phyloP scores from a whole-genome alignment of 768 basidiomycete genomes.

The Chiua virens region DNA sequence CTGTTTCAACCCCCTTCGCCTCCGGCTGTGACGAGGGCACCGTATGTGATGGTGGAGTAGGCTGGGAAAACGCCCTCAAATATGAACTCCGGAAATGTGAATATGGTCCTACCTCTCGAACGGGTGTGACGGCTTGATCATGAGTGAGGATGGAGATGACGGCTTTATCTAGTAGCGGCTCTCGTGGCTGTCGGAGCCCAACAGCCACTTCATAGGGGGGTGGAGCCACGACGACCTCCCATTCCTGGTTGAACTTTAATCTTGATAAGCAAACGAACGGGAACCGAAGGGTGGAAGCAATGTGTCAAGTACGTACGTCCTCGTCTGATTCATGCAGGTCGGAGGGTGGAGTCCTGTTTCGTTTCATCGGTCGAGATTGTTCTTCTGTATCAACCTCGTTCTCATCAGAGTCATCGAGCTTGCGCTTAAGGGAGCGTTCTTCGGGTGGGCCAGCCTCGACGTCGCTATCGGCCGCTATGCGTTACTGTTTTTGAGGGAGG shows the following conservation, averaged over 20 bases:
- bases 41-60: background rate
- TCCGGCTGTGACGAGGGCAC: background rate
- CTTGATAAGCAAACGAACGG: slow-evolving; percentile 18
- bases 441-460: slow-evolving; percentile 26
- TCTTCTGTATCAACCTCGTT: slow-evolving; percentile 32
- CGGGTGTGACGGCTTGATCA: slow-evolving; percentile 5
- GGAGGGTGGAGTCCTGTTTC: slow-evolving; percentile 44
- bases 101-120: slow-evolving; percentile 15
- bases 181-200: slow-evolving; percentile 8
- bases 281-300: background rate
- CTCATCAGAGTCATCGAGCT: slow-evolving; percentile 28
- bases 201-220: slow-evolving; percentile 26
- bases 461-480: slow-evolving; percentile 30
- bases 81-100: background rate
- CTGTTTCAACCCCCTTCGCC: slow-evolving; percentile 11
- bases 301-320: slow-evolving; percentile 19
- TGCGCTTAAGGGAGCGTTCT: slow-evolving; percentile 34
- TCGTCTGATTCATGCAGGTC: slow-evolving; percentile 29
- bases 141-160: background rate
- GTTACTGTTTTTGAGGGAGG: slow-evolving; percentile 29
- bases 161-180: slow-evolving; percentile 10
- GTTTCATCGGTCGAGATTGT: slow-evolving; percentile 27
- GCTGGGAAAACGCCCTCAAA: slow-evolving; percentile 15
- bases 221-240: slow-evolving; percentile 33
- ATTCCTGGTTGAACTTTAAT: slow-evolving; percentile 27